A percentile compares a stretch with the other conserved stretches of the same genome.
These are phyloP conservation scores for Phellopilus nigrolimitatus DNA, from an alignment of 1,284 basidiomycete species.

Conservation along the genomic window DNA sequence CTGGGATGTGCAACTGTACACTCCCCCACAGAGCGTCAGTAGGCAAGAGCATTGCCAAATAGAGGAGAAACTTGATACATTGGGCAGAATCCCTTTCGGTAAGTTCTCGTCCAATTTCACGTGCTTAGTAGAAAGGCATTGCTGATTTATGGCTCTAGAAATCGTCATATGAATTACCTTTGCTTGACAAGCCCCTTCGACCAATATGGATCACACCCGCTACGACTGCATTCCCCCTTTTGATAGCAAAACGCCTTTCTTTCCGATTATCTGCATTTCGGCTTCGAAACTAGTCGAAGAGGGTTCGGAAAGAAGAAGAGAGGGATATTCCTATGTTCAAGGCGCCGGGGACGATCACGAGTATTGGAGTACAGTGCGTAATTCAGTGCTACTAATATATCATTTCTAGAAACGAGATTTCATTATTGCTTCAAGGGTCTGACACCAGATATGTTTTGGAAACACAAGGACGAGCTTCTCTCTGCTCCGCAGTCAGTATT, in stretches of 20 bases:
- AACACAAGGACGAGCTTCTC: conserved; percentile 47
- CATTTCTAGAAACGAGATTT: conserved; percentile 7
- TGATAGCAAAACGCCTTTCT: conserved; percentile 33
- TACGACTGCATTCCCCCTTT: conserved; percentile 39
- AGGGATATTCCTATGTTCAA: conserved; percentile 77
- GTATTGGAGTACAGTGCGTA: conserved; percentile 69
- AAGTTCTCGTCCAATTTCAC: conserved; percentile 19
- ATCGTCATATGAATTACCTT: conserved; percentile 48
- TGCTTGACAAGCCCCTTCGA: conserved; percentile 47
- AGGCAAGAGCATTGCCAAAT: conserved; percentile 76
- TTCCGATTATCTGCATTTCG: conserved; percentile 73
- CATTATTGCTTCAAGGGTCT: conserved; percentile 46
- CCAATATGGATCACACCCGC: conserved; percentile 69
- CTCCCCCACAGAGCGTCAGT: conserved; percentile 60
- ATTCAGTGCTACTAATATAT: neutral
- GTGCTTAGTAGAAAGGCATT: neutral
- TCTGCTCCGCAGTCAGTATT: conserved; percentile 41
- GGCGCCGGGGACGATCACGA: conserved; percentile 91
- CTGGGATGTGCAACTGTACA: conserved; percentile 59
- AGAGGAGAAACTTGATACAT: conserved; percentile 46
- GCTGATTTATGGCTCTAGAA: conserved; percentile 32
- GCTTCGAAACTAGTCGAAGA: conserved; percentile 65
- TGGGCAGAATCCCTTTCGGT: conserved; percentile 68
- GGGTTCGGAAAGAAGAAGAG: conserved; percentile 50
- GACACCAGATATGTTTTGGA: conserved; percentile 73